These are phyloP conservation scores for Sporothrix pseudoabietina DNA, from an alignment of 2,329 filamentous ascomycete species.

Conservation along the genomic window DNA sequence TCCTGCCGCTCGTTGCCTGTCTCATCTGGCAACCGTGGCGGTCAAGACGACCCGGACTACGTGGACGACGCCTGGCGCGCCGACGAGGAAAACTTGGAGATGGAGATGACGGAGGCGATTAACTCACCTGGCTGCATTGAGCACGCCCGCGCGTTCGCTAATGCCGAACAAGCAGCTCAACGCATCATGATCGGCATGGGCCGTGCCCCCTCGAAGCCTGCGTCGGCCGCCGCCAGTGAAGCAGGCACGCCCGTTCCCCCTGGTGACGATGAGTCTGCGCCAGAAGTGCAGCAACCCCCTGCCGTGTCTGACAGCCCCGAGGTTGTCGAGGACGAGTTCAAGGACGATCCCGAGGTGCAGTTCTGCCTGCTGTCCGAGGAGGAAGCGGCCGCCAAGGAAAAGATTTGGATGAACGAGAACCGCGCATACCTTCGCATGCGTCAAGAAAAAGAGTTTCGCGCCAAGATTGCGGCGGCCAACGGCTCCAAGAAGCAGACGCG, in stretches of 20 bases:
- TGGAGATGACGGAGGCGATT: constrained; percentile 71
- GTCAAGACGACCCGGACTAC: constrained; percentile 49
- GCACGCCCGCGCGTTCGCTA: constrained; percentile 61
- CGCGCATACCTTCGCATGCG: constrained; percentile 88
- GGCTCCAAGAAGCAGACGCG: constrained; percentile 38
- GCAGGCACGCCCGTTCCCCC: background rate
- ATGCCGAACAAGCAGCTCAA: constrained; percentile 56
- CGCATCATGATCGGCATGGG: constrained; percentile 33
- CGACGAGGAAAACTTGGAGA: constrained; percentile 66
- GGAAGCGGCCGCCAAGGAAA: constrained; percentile 81
- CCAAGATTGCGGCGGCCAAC: constrained; percentile 55
- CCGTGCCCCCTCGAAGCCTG: background rate
- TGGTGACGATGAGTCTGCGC: background rate
- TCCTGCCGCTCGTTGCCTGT: constrained; percentile 35
- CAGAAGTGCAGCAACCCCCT: background rate
- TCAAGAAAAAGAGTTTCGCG: constrained; percentile 78
- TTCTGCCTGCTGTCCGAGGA: constrained; percentile 74
- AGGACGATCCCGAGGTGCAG: constrained; percentile 82
- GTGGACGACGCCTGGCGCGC: constrained; percentile 65
- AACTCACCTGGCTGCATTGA: constrained; percentile 59
- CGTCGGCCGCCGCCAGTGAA: constrained; percentile 13
- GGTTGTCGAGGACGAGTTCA: constrained; percentile 80
- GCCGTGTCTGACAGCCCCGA: constrained; percentile 61
- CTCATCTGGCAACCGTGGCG: constrained; percentile 5
- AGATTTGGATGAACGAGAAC: constrained; percentile 92